Percentiles rank a stretch among this genome's conserved stretches.
These are phyloP conservation scores for Barnettozyma siamensis DNA, from an alignment of 805 yeast species.

Conservation along the genomic window DNA sequence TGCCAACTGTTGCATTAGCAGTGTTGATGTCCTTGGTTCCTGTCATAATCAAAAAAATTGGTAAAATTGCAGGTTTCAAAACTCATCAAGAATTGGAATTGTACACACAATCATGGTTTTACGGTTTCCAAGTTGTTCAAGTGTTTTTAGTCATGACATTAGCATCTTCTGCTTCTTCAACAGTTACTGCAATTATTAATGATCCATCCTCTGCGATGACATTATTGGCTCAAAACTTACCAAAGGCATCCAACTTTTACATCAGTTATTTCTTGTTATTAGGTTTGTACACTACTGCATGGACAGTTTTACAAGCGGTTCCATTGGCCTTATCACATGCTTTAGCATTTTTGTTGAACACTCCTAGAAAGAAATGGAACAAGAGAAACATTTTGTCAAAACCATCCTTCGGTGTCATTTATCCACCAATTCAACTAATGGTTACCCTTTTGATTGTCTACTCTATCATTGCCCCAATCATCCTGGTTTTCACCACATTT, in stretches of 20 bases:
- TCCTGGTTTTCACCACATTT: conserved; percentile 59
- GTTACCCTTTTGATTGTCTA: conserved; percentile 69
- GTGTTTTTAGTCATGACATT: conserved; percentile 80
- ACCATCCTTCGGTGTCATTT: conserved; percentile 77
- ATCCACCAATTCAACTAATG: conserved; percentile 73
- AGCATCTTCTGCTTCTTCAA: conserved; percentile 75
- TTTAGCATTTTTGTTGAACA: conserved; percentile 70
- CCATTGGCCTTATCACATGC: conserved; percentile 65
- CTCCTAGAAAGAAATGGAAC: conserved; percentile 91
- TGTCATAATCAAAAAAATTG: conserved; percentile 71
- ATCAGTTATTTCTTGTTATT: conserved; percentile 75
- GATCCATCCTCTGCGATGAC: conserved; percentile 70
- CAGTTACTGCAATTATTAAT: conserved; percentile 60
- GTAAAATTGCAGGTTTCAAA: conserved; percentile 65
- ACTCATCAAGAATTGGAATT: conserved; percentile 68
- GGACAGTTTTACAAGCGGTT: conserved; percentile 68
- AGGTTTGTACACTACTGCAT: conserved; percentile 77
- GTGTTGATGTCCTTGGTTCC: conserved; percentile 85
- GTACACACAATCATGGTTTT: conserved; percentile 85
- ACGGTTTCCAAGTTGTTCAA: conserved; percentile 86
- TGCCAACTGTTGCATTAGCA: conserved; percentile 79
- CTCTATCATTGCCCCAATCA: conserved; percentile 71
- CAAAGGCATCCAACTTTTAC: conserved; percentile 88
- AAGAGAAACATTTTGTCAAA: conserved; percentile 58
- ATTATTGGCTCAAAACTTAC: conserved; percentile 69